Conservation (phyloP, 768 basidiomycete genomes). For the Harrya chromipes region DNA sequence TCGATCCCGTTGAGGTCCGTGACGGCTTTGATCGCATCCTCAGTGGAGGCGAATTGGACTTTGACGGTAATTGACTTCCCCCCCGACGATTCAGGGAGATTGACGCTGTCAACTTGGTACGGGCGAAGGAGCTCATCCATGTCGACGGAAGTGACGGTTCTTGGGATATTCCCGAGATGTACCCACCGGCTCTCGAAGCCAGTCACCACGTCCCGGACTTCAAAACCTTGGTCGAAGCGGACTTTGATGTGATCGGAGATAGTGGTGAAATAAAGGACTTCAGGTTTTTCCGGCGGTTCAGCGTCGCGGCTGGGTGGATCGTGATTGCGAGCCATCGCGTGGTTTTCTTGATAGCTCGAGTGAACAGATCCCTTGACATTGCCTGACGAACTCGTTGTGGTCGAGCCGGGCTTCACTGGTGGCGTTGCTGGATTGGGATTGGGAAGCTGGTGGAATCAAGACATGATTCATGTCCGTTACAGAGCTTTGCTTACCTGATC, state of each 20-base stretch:
- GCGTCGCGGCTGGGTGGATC: background rate
- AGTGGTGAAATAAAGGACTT: constrained; percentile 27
- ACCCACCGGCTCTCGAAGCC: constrained; percentile 70
- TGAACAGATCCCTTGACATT: background rate
- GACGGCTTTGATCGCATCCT: constrained; percentile 53
- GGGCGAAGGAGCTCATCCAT: constrained; percentile 39
- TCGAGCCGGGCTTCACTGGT: background rate
- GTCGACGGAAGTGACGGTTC: constrained; percentile 28
- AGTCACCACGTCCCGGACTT: constrained; percentile 53
- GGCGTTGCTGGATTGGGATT: background rate
- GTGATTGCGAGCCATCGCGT: background rate
- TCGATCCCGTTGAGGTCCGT: constrained; percentile 46
- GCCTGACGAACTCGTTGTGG: background rate
- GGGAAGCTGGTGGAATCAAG: background rate
- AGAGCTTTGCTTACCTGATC: constrained; percentile 5
- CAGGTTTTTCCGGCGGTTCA: constrained; percentile 11
- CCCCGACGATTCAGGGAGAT: constrained; percentile 25
- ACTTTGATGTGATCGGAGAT: constrained; percentile 57
- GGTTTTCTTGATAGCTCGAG: background rate
- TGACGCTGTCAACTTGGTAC: constrained; percentile 43
- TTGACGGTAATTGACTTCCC: constrained; percentile 32
- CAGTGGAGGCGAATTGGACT: constrained; percentile 46
- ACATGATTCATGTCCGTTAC: background rate
- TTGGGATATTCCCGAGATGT: constrained; percentile 49
- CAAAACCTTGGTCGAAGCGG: constrained; percentile 58